Percentiles rank a stretch among this genome's conserved stretches.
These are phyloP conservation scores for Phytophthora litchii DNA, from an alignment of 352 stramenopile genomes.

Conservation along the genomic window DNA sequence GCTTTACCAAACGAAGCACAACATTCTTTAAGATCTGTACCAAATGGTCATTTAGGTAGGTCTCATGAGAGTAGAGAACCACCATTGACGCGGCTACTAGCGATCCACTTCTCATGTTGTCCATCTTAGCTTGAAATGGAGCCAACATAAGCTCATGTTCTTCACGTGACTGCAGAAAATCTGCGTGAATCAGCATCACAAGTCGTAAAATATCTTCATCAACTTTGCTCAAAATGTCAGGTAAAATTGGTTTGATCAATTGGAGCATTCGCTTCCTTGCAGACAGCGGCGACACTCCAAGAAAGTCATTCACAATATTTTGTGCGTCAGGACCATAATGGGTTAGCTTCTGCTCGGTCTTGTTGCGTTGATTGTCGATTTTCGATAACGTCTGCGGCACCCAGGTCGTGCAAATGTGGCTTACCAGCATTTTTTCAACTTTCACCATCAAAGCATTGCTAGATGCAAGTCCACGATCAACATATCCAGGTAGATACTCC, in stretches of 20 bases:
- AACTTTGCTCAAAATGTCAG: conserved; percentile 15
- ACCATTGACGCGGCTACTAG: conserved; percentile 29
- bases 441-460: conserved; percentile 34
- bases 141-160: conserved; percentile 31
- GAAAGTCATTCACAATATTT: conserved; percentile 30
- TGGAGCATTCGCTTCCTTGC: conserved; percentile 22
- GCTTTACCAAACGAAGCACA: conserved; percentile 26
- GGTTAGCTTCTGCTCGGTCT: conserved; percentile 4
- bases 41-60: conserved; percentile 25
- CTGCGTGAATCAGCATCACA: conserved; percentile 17
- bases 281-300: conserved; percentile 5
- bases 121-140: conserved; percentile 7
- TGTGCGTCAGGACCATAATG: conserved; percentile 21
- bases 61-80: conserved; percentile 19
- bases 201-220: conserved; percentile 30
- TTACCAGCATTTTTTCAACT: conserved; percentile 42
- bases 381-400: conserved; percentile 26
- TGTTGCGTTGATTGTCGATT: conserved; percentile 8
- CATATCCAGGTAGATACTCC: conserved; percentile 33
- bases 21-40: conserved; percentile 37
- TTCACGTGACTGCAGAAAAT: conserved; percentile 27
- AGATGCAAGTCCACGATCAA: conserved; percentile 29
- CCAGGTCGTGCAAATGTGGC: conserved; percentile 37
- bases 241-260: conserved; percentile 25
- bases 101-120: background rate